phyloP scores from a whole-genome alignment of 495 filamentous ascomycete species.

The Trichoderma parareesei region DNA sequence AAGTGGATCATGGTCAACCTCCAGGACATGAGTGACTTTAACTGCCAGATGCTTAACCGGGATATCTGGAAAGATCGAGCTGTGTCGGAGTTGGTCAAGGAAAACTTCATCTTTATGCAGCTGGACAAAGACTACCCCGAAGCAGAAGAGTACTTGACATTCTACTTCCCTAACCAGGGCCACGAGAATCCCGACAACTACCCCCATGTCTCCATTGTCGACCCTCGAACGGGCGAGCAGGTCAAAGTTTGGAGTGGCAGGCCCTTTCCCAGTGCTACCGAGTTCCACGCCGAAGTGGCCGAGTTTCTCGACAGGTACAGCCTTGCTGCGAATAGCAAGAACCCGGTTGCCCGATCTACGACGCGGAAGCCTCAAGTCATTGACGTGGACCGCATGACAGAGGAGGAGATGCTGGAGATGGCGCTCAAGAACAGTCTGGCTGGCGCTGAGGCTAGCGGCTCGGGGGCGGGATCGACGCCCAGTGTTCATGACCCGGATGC shows the following conservation, averaged over 20 bases:
- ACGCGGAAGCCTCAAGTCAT: constrained; percentile 57
- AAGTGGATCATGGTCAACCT: constrained; percentile 96
- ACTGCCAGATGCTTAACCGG: constrained; percentile 86
- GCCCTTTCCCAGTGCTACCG: constrained; percentile 64
- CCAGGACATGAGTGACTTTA: constrained; percentile 83
- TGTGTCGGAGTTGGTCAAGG: constrained; percentile 69
- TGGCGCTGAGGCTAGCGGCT: constrained; percentile 14
- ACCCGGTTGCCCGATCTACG: constrained; percentile 80
- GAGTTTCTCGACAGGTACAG: constrained; percentile 97
- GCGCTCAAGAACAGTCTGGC: constrained; percentile 80
- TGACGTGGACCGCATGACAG: constrained; percentile 80
- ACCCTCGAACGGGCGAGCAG: constrained; percentile 92
- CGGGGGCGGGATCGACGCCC: constrained; percentile 19
- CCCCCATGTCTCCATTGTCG: constrained; percentile 91
- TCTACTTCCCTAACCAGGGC: constrained; percentile 73
- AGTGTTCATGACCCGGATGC: constrained; percentile 69
- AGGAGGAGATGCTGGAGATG: constrained; percentile 93
- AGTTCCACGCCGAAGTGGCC: constrained; percentile 84
- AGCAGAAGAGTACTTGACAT: constrained; percentile 71
- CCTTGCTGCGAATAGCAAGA: constrained; percentile 75
- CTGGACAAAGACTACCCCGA: constrained; percentile 72
- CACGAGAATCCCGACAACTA: constrained; percentile 67
- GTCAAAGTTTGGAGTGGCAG: constrained; percentile 90
- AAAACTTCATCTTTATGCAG: constrained; percentile 94
- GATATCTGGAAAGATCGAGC: constrained; percentile 87